Conservation (phyloP, 2,329 filamentous ascomycete genomes). For the Sclerotinia glacialis region DNA sequence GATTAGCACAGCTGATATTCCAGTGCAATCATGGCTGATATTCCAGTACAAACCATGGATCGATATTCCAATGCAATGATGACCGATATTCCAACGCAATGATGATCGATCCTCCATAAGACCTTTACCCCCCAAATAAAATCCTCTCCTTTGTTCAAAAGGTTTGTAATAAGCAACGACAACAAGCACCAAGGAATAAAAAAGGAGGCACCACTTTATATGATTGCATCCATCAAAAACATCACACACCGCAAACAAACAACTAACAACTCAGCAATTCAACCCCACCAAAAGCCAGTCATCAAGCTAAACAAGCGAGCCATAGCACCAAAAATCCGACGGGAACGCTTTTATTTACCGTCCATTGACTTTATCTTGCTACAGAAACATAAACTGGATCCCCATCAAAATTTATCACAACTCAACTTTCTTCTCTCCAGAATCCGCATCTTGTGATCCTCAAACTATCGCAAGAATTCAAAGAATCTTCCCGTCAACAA, state of each 20-base stretch:
- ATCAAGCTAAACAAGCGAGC: constrained; percentile 20
- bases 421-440: neutral
- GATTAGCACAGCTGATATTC: neutral
- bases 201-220: neutral
- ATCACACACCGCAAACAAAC: constrained; percentile 21
- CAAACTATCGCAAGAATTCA: neutral
- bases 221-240: constrained; percentile 13
- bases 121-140: neutral
- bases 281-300: constrained; percentile 18
- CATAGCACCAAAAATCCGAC: neutral
- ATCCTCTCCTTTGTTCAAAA: neutral
- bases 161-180: neutral
- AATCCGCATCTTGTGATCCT: neutral
- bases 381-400: constrained; percentile 13
- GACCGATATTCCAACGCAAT: too few species aligned
- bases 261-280: constrained; percentile 20
- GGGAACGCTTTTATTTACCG: constrained; percentile 10
- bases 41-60: too few species aligned
- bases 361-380: neutral
- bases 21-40: too few species aligned
- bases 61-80: too few species aligned
- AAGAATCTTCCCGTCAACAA: constrained; percentile 6
- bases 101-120: neutral
- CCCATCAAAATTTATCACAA: constrained; percentile 16
- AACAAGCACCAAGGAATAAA: neutral